Evolutionary conservation across 306 rosid genomes (phyloP), one percentile per base, ranked within the genome.

Genomic region (Fragaria iinumae): DNA sequence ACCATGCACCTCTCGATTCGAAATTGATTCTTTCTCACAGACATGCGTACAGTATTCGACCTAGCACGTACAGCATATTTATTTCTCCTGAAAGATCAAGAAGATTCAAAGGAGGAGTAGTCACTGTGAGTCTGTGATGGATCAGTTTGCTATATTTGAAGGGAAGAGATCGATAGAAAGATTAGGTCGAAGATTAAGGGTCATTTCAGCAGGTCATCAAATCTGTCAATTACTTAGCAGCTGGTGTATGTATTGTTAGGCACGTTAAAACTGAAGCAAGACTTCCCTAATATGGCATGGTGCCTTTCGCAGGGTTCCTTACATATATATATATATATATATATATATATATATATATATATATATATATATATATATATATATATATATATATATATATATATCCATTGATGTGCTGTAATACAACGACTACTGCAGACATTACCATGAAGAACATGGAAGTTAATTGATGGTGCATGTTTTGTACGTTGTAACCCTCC

Each of bases 141-240:
- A 63, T 63, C 44, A 32, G 68, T 32, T 32, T 16, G 3, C 68
- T 63, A 63, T 63, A 32, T 63, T 13, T 63, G 68, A 34, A 39
- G 21, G 18, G 23, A 14, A 32, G 43, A 5, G 41, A 27, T 38
- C 41, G 44, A 41, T 41, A 43, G 11, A 34, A 29, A n/a, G 68
- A 32, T 63, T 32, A 16, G 8, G 29, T 56, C 11, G 29, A 9
- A 21, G 32, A 62, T 32, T 6, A 16, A 20, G 45, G 66, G 77
- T 77, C 84, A 60, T 79, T 77, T 76, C 73, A 39, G 27, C 34
- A 25, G 76, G 86, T 71, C 82, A 43, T 71, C 82, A 43, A 53
- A 34, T 52, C 71, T 36, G 59, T 84, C 77, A 62, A 49, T 53
- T 77, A 32, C 10, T 5, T 8, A 65, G 47, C 48, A 17, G 41